Percentiles rank a stretch among this genome's conserved stretches.
phyloP scores from a whole-genome alignment of 2,329 filamentous ascomycete genomes.

The Colletotrichum sp. region DNA sequence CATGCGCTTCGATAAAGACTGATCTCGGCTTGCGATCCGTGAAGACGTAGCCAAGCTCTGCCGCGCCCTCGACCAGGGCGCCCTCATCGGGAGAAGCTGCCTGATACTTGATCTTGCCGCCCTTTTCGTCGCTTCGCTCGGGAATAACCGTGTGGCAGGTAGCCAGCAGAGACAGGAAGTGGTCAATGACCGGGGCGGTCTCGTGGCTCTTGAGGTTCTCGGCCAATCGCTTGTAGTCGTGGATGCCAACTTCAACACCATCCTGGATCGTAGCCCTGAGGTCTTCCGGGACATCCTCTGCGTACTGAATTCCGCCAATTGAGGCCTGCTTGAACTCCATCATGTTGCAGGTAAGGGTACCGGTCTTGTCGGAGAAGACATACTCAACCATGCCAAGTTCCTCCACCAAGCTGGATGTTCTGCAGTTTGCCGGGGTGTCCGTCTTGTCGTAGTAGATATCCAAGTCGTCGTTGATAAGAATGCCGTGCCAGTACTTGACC shows the following conservation, averaged over 20 bases:
- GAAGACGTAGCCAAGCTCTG: slow-evolving; percentile 86
- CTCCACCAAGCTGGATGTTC: slow-evolving; percentile 95
- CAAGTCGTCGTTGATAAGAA: slow-evolving; percentile 94
- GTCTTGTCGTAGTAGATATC: slow-evolving; percentile 98
- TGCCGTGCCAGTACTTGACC: slow-evolving; percentile 98
- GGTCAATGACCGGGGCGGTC: slow-evolving; percentile 63
- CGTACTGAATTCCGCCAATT: slow-evolving; percentile 93
- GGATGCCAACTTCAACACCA: slow-evolving; percentile 77
- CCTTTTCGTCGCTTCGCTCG: slow-evolving; percentile 79
- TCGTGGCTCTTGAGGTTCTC: slow-evolving; percentile 69
- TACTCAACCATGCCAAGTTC: slow-evolving; percentile 98
- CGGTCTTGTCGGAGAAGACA: slow-evolving; percentile 98
- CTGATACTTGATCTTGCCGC: slow-evolving; percentile 91
- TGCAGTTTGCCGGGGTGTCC: slow-evolving; percentile 93
- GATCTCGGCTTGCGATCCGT: slow-evolving; percentile 86
- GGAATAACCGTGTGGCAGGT: slow-evolving; percentile 98
- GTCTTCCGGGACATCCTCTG: slow-evolving; percentile 91
- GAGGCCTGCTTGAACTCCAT: slow-evolving; percentile 98
- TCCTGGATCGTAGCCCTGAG: slow-evolving; percentile 81
- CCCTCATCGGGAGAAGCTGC: slow-evolving; percentile 97
- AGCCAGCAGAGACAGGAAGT: slow-evolving; percentile 86
- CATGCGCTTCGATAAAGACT: slow-evolving; percentile 82
- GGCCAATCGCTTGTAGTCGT: slow-evolving; percentile 80
- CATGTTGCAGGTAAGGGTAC: slow-evolving; percentile 95
- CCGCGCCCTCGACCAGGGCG: slow-evolving; percentile 91